phyloP scores from a whole-genome alignment of 768 basidiomycete genomes.

The Boletus reticulatus region DNA sequence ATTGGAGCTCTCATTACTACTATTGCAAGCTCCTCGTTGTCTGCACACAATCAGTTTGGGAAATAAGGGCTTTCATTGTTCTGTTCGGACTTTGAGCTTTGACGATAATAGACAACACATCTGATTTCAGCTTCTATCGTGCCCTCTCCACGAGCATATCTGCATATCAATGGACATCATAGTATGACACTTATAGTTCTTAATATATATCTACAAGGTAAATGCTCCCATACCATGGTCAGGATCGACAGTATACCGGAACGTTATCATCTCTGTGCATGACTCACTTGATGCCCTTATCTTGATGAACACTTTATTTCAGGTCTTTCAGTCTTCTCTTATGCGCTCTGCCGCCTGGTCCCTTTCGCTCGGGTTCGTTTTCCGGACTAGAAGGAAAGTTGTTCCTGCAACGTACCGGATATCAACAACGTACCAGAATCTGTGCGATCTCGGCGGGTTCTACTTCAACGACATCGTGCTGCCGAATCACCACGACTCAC shows the following conservation, averaged over 20 bases:
- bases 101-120: conserved; percentile 5
- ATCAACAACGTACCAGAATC: too few species aligned
- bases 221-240: conserved; percentile 6
- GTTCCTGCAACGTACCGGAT: too few species aligned
- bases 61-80: conserved; percentile 10
- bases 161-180: conserved; percentile 26
- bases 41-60: conserved; percentile 17
- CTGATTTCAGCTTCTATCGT: conserved; percentile 7
- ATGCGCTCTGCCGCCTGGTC: too few species aligned
- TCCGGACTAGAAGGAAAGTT: not conserved
- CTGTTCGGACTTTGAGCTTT: conserved; percentile 1
- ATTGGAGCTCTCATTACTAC: conserved; percentile 58
- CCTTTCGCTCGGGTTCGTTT: not conserved
- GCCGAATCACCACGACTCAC: too few species aligned
- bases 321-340: not conserved
- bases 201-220: conserved; percentile 14
- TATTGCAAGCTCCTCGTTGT: conserved; percentile 43
- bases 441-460: too few species aligned
- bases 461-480: too few species aligned
- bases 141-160: conserved; percentile 16
- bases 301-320: not conserved
- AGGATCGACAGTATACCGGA: not conserved
- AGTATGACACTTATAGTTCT: conserved; percentile 9
- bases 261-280: not conserved
- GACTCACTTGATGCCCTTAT: not conserved